phyloP scores from a whole-genome alignment of 2,329 filamentous ascomycete species.

The Ascochyta viciae-villosae region DNA sequence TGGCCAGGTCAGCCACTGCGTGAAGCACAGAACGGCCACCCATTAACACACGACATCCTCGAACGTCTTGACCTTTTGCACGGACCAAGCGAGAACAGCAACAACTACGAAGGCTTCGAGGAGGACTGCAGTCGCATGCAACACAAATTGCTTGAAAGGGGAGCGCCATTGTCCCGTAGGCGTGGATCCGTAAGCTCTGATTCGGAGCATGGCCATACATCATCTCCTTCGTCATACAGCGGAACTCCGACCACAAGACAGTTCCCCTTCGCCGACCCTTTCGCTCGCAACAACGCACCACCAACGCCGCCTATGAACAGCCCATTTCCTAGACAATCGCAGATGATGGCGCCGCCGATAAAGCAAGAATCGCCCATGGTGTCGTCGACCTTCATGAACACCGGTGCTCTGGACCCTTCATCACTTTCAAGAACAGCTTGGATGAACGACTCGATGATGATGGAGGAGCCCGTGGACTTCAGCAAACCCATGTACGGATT shows the following conservation, averaged over 20 bases:
- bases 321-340: conserved; percentile 46
- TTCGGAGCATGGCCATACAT: conserved; percentile 61
- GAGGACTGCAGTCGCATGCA: conserved; percentile 65
- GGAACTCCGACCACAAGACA: conserved; percentile 49
- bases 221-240: conserved; percentile 45
- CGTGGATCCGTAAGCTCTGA: conserved; percentile 64
- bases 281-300: conserved; percentile 43
- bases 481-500: conserved; percentile 44
- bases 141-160: conserved; percentile 60
- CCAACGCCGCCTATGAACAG: conserved; percentile 50
- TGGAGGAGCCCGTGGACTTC: conserved; percentile 47
- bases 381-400: conserved; percentile 39
- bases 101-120: conserved; percentile 62
- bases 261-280: conserved; percentile 41
- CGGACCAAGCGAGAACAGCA: conserved; percentile 54
- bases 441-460: conserved; percentile 45
- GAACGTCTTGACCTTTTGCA: conserved; percentile 65
- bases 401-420: conserved; percentile 40
- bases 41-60: conserved; percentile 69
- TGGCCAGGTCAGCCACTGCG: conserved; percentile 64
- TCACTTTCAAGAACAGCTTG: conserved; percentile 38
- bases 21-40: conserved; percentile 61
- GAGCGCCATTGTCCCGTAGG: conserved; percentile 60
- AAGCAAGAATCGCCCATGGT: conserved; percentile 44
- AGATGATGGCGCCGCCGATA: conserved; percentile 35